Evolutionary conservation across 176 grass and related monocot genomes (phyloP), one percentile per base, ranked within the genome.

Genomic region (Eleusine indica): DNA sequence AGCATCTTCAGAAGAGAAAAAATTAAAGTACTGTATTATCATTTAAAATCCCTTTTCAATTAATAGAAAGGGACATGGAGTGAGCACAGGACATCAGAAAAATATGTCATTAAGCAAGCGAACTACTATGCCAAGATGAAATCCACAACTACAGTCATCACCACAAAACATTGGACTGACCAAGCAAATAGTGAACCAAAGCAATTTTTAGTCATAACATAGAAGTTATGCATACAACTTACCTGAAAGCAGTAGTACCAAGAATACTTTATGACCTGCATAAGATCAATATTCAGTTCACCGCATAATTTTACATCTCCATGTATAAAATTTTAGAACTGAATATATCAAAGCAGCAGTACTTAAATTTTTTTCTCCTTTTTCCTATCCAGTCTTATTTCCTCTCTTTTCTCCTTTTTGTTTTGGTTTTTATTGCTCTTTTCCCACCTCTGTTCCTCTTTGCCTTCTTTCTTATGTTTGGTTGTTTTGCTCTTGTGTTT

Each of bases 271-370:
- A 71, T 1, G 29, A 63, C 29, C 41, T 61, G 40, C 44, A 51
- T 37, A 49, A n/a, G 56, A 64, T 61, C 30, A 85, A 52, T 48
- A 82, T 83, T 76, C 37, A 72, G 35, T 78, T 83, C 69, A 71
- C 56, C 35, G 7, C 42, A 43, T 17, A 66, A 76, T 15, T 83
- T 32, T 10, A 35, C 40, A 25, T 72, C 40, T 70, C 16, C 3
- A 2, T 77, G 43, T 35, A 41, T 15, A 21, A 86, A 51, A 53
- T 44, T 17, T 53, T 43, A 54, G 40, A 71, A 30, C 3, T 61
- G 1, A 78, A 82, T 17, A 53, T 3, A 14, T 65, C 58, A 76
- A 25, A 76, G 43, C 3, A 19, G 22, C 16, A 38, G 4, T 44
- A 66, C 14, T 48, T 35, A 2, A 35, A 35, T 35, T 35, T 35